Evolutionary conservation across 139 green algal genomes (phyloP).

Genomic region (Chlorella sp.): DNA sequence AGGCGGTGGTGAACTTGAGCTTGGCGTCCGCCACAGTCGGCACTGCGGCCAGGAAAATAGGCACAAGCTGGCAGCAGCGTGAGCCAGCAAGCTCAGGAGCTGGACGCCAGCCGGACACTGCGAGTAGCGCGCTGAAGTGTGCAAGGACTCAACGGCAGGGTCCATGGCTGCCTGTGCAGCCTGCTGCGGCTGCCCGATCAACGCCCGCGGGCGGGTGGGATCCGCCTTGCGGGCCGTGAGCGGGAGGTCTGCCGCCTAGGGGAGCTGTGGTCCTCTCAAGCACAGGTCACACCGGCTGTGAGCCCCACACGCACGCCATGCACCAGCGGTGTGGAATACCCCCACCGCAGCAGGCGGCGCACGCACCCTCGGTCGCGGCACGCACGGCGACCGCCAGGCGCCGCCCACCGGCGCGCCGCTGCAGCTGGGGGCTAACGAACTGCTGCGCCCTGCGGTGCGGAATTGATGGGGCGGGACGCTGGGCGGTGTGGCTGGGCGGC

Average conservation of each 20-base stretch:
- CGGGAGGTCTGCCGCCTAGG: neutral
- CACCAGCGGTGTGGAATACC: neutral
- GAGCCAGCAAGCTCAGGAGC: too few species aligned
- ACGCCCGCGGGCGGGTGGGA: neutral
- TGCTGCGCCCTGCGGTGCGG: conserved; percentile 10
- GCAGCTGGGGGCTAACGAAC: neutral
- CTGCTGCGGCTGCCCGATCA: neutral
- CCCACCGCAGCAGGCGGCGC: neutral
- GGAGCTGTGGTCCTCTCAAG: neutral
- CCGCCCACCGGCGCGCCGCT: neutral
- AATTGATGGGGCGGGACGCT: neutral
- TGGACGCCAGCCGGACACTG: neutral
- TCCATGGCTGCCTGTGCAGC: too few species aligned
- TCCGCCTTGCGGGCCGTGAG: neutral
- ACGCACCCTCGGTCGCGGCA: conserved; percentile 18
- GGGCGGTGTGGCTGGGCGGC: too few species aligned
- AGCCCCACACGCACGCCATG: neutral
- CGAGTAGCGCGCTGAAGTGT: too few species aligned
- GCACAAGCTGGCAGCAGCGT: too few species aligned
- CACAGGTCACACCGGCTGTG: neutral
- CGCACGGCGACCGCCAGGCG: conserved; percentile 19
- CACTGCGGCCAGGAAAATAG: too few species aligned
- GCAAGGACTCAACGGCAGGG: too few species aligned
- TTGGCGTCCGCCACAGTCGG: conserved; percentile 77
- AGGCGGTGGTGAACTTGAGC: conserved; percentile 57